phyloP scores from a whole-genome alignment of 2,329 filamentous ascomycete genomes.

The Thelonectria olida region DNA sequence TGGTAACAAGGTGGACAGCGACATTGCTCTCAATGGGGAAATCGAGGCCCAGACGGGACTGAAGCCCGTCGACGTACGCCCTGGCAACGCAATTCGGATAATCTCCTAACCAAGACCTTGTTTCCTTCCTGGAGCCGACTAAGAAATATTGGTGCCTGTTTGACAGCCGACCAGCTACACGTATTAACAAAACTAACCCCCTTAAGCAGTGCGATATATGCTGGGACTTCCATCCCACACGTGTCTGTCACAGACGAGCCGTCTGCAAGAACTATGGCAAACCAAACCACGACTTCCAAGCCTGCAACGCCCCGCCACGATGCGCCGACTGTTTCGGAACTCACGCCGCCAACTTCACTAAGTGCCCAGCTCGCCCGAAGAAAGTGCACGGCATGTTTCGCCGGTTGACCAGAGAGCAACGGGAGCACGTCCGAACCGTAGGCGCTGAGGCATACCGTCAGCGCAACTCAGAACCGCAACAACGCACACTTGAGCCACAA shows the following conservation, averaged over 20 bases:
- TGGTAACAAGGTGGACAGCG: constrained; percentile 8
- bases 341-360: not conserved
- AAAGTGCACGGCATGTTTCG: not conserved
- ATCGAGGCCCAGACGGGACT: constrained; percentile 10
- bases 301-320: constrained; percentile 8
- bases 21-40: constrained; percentile 1
- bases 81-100: constrained; percentile 1
- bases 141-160: constrained; percentile 23
- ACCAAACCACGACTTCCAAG: constrained; percentile 5
- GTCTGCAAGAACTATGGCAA: constrained; percentile 21
- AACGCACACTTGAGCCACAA: not conserved
- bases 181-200: constrained; percentile 13
- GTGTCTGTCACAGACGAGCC: constrained; percentile 1
- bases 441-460: not conserved
- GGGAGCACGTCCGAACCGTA: not conserved
- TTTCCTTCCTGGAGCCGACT: constrained; percentile 21
- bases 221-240: constrained; percentile 8
- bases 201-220: constrained; percentile 13
- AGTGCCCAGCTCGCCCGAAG: constrained; percentile 8
- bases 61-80: constrained; percentile 6
- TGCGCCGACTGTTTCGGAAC: constrained; percentile 7
- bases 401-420: not conserved
- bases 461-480: not conserved
- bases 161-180: constrained; percentile 13
- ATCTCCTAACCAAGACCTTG: constrained; percentile 22